phyloP scores from a whole-genome alignment of 306 rosid genomes.

The Acacia acuminata region DNA sequence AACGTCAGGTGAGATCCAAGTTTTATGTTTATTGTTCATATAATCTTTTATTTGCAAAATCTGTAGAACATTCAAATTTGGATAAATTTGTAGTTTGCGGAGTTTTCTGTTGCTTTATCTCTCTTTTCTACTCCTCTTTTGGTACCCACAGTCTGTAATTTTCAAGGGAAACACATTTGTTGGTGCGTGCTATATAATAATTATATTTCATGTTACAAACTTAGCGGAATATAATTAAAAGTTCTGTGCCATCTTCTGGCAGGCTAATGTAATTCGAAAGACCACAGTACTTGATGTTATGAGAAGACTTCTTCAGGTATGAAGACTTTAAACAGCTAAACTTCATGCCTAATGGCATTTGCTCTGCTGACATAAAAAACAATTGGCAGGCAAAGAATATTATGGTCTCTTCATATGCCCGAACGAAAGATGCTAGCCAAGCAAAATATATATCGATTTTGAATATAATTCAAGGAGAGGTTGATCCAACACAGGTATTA shows the following conservation, averaged over 20 bases:
- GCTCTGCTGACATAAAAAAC: conserved; percentile 33
- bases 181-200: neutral
- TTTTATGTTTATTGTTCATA: neutral
- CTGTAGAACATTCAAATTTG: conserved; percentile 7
- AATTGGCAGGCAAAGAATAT: conserved; percentile 86
- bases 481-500: conserved; percentile 95
- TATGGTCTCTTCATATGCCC: conserved; percentile 98
- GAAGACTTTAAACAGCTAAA: conserved; percentile 14
- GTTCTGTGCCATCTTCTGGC: conserved; percentile 38
- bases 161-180: neutral
- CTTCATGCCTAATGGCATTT: conserved; percentile 2
- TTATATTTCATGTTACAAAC: conserved; percentile 18
- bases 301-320: conserved; percentile 98
- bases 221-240: conserved; percentile 14
- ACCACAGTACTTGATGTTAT: conserved; percentile 98
- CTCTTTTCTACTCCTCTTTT: neutral
- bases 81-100: conserved; percentile 1
- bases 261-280: conserved; percentile 97
- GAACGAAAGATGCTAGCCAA: conserved; percentile 98
- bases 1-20: conserved; percentile 74
- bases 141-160: neutral
- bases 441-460: conserved; percentile 97
- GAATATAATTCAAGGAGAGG: conserved; percentile 99
- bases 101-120: conserved; percentile 5
- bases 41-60: neutral